phyloP scores from a whole-genome alignment of 495 filamentous ascomycete genomes.

The Parathielavia appendiculata region DNA sequence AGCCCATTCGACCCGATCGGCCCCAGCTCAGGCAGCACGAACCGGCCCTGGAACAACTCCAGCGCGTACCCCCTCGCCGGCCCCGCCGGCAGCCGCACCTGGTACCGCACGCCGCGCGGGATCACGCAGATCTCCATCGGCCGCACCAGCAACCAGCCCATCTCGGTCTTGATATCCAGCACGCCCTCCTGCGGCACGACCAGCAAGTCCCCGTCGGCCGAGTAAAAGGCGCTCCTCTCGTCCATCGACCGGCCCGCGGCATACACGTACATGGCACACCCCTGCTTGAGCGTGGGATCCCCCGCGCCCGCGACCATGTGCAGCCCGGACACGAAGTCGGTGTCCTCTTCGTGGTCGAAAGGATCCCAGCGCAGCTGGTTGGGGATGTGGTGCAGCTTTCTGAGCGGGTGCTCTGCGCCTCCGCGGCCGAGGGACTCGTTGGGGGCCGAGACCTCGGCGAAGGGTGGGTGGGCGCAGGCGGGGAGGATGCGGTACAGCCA shows the following conservation, averaged over 20 bases:
- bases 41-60: constrained; percentile 83
- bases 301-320: constrained; percentile 76
- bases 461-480: constrained; percentile 73
- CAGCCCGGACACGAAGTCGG: constrained; percentile 76
- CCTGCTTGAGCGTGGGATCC: constrained; percentile 73
- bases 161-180: constrained; percentile 80
- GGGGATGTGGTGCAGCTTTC: constrained; percentile 63
- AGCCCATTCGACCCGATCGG: constrained; percentile 85
- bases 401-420: neutral
- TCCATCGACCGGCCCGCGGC: constrained; percentile 78
- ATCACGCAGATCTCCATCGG: constrained; percentile 89
- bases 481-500: constrained; percentile 95
- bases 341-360: constrained; percentile 63
- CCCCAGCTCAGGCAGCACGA: constrained; percentile 77
- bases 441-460: constrained; percentile 43
- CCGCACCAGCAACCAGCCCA: constrained; percentile 74
- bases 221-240: constrained; percentile 71
- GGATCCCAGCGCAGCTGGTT: constrained; percentile 92
- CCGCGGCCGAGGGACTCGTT: constrained; percentile 22
- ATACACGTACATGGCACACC: constrained; percentile 77
- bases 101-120: constrained; percentile 76
- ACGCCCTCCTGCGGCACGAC: constrained; percentile 80
- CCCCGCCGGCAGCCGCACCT: constrained; percentile 57
- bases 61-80: constrained; percentile 78
- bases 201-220: constrained; percentile 84